These are phyloP conservation scores for Citrus glauca DNA, from an alignment of 345 rosid genomes.

Conservation along the genomic window DNA sequence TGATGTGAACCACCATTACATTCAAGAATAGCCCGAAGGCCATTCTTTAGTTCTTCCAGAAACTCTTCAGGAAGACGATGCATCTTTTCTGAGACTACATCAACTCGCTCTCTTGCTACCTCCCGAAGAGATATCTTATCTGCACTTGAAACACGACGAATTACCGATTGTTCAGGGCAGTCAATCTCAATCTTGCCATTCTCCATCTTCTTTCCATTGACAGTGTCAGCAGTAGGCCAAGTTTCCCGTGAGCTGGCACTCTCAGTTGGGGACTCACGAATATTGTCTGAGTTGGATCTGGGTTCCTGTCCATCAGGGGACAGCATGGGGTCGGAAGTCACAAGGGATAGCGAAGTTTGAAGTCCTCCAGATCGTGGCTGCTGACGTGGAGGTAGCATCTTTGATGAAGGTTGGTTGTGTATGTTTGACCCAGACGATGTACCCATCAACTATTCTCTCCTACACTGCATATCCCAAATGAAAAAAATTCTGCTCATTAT, in stretches of 20 bases:
- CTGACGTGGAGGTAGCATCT: constrained; percentile 90
- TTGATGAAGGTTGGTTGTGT: constrained; percentile 51
- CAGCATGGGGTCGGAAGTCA: constrained; percentile 62
- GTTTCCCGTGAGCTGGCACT: constrained; percentile 97
- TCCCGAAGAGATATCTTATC: constrained; percentile 81
- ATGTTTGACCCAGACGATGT: constrained; percentile 88
- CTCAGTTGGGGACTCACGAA: constrained; percentile 91
- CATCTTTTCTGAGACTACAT: constrained; percentile 73
- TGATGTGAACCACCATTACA: constrained; percentile 82
- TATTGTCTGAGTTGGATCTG: constrained; percentile 64
- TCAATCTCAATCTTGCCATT: constrained; percentile 66
- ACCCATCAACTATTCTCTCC: constrained; percentile 51
- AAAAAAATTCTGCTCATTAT: background rate
- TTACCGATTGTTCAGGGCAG: constrained; percentile 62
- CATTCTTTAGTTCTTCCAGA: constrained; percentile 75
- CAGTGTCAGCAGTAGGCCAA: constrained; percentile 77
- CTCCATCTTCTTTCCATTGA: constrained; percentile 57
- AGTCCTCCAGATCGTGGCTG: constrained; percentile 60
- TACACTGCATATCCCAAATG: constrained; percentile 1
- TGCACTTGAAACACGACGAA: constrained; percentile 54
- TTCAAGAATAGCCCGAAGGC: constrained; percentile 71
- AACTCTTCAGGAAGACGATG: constrained; percentile 64
- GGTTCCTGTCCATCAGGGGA: constrained; percentile 59
- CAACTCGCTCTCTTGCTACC: constrained; percentile 87
- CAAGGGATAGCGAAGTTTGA: constrained; percentile 63